Conservation (phyloP, 352 stramenopile genomes). For the Phytophthora fragariae region DNA sequence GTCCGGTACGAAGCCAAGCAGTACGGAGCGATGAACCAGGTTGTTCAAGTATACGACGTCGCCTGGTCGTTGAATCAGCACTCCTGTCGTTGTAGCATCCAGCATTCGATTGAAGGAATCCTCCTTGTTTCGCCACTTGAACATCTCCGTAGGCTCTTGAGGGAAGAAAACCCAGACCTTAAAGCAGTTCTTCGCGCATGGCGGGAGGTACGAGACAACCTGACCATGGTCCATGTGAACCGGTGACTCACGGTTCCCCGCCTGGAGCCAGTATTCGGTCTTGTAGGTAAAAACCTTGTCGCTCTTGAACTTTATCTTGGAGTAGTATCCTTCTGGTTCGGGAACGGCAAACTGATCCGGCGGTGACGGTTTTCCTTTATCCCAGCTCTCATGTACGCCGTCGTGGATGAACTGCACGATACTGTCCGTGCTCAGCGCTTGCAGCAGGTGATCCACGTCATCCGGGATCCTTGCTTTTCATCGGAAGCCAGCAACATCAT, state of each 20-base stretch:
- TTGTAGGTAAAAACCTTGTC: background rate
- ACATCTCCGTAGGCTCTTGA: background rate
- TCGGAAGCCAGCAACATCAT: too few relatives aligned
- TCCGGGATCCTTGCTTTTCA: too few relatives aligned
- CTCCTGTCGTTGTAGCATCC: background rate
- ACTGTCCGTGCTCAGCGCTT: too few relatives aligned
- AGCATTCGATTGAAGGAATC: conserved; percentile 16
- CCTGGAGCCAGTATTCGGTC: conserved; percentile 9
- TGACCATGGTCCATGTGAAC: conserved; percentile 13
- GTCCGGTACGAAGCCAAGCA: background rate
- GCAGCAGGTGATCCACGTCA: too few relatives aligned
- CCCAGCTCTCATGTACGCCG: too few relatives aligned
- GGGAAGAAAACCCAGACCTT: conserved; percentile 22
- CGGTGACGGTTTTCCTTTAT: too few relatives aligned
- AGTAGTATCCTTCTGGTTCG: too few relatives aligned
- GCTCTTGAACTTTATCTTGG: background rate
- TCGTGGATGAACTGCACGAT: too few relatives aligned
- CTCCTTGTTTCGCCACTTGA: background rate
- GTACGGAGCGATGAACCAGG: background rate
- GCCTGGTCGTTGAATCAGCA: background rate
- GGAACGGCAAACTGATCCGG: too few relatives aligned
- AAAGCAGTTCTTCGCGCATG: conserved; percentile 4
- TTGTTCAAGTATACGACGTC: conserved; percentile 9
- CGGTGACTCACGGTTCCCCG: conserved; percentile 4
- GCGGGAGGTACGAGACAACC: conserved; percentile 4